phyloP scores from a whole-genome alignment of 2,329 filamentous ascomycete genomes.

The Trichoderma aggressivum region DNA sequence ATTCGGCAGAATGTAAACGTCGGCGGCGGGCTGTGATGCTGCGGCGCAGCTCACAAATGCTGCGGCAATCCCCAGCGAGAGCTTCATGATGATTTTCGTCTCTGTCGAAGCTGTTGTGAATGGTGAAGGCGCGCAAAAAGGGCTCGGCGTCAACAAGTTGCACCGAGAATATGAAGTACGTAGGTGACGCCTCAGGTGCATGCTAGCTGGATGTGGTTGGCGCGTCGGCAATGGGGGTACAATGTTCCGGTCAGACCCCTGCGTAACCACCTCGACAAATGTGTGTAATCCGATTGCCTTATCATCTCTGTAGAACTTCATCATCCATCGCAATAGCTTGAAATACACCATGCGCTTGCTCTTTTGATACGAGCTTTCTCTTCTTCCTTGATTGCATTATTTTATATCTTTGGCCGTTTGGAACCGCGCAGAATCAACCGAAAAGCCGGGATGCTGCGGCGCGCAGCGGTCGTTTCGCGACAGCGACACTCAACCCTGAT shows the following conservation, averaged over 20 bases:
- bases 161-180: conserved; percentile 14
- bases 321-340: not conserved
- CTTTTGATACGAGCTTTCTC: not conserved
- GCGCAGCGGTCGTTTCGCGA: conserved; percentile 24
- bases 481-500: conserved; percentile 24
- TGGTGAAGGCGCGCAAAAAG: conserved; percentile 23
- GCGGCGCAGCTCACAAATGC: conserved; percentile 38
- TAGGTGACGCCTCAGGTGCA: conserved; percentile 11
- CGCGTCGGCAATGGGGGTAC: conserved; percentile 28
- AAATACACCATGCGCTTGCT: conserved; percentile 2
- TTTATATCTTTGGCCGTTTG: not conserved
- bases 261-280: conserved; percentile 7
- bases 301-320: conserved; percentile 7
- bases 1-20: conserved; percentile 52
- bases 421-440: not conserved
- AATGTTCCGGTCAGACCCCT: conserved; percentile 31
- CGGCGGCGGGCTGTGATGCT: conserved; percentile 42
- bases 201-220: conserved; percentile 20
- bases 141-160: conserved; percentile 32
- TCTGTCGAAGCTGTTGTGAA: conserved; percentile 33
- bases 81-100: conserved; percentile 41
- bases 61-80: conserved; percentile 39
- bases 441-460: conserved; percentile 23
- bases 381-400: not conserved
- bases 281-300: conserved; percentile 11